phyloP scores from a whole-genome alignment of 1,284 basidiomycete species.

The Mixia osmundae region DNA sequence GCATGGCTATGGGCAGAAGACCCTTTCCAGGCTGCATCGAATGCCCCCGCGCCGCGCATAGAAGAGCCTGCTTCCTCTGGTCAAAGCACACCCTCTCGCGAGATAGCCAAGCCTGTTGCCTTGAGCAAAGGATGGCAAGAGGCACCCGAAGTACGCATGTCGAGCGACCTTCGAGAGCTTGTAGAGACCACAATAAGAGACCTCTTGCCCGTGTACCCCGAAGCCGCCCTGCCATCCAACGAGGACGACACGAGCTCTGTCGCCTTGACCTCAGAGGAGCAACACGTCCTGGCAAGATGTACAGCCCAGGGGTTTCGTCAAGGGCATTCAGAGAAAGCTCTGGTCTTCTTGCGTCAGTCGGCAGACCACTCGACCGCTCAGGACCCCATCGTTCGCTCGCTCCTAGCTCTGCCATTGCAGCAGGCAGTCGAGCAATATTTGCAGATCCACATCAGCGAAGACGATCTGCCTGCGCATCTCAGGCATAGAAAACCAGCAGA shows the following conservation, averaged over 20 bases:
- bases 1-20: slow-evolving; percentile 68
- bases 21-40: slow-evolving; percentile 41
- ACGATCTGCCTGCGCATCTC: slow-evolving; percentile 44
- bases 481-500: slow-evolving; percentile 25
- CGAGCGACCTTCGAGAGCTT: slow-evolving; percentile 43
- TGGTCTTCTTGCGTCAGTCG: slow-evolving; percentile 8
- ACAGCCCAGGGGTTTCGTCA: slow-evolving; percentile 25
- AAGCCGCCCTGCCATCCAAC: background rate
- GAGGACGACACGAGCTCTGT: slow-evolving; percentile 2
- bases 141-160: slow-evolving; percentile 68
- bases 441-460: slow-evolving; percentile 48
- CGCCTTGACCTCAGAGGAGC: slow-evolving; percentile 1
- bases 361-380: slow-evolving; percentile 6
- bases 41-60: background rate
- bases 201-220: slow-evolving; percentile 1
- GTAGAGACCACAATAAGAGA: slow-evolving; percentile 51
- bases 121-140: slow-evolving; percentile 35
- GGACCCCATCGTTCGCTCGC: slow-evolving; percentile 4
- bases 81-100: slow-evolving; percentile 8
- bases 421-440: slow-evolving; percentile 52
- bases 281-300: slow-evolving; percentile 16
- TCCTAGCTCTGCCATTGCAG: slow-evolving; percentile 14
- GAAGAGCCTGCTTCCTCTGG: background rate
- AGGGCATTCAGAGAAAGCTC: slow-evolving; percentile 22
- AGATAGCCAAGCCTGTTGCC: slow-evolving; percentile 8